Evolutionary conservation across 1,284 basidiomycete genomes (phyloP).

Genomic region (Pulveroboletus sp.): DNA sequence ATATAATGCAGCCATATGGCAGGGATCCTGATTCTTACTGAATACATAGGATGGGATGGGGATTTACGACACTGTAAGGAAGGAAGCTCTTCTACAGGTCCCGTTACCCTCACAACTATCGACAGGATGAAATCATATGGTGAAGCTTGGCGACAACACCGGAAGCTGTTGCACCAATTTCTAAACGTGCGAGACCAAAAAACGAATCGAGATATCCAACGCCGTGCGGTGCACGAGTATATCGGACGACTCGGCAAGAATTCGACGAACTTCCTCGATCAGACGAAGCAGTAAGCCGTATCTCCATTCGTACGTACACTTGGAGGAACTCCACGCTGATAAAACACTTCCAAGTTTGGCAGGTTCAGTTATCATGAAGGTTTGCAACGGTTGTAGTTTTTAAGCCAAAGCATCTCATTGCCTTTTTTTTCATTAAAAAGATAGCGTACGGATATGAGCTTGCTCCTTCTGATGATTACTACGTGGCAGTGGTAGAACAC

Average conservation of each 20-base stretch:
- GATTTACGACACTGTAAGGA: constrained; percentile 1
- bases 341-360: background rate
- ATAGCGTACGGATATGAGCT: constrained; percentile 5
- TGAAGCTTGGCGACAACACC: constrained; percentile 4
- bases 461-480: background rate
- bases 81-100: background rate
- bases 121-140: constrained; percentile 8
- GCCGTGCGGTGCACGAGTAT: background rate
- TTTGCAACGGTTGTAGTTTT: background rate
- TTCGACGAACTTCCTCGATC: background rate
- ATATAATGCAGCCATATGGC: background rate
- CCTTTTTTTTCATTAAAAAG: background rate
- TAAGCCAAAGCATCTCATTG: background rate
- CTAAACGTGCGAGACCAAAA: constrained; percentile 1
- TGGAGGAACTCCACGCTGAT: background rate
- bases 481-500: constrained; percentile 1
- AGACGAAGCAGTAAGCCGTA: constrained; percentile 5
- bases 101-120: background rate
- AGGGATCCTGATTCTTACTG: background rate
- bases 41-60: background rate
- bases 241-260: background rate
- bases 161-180: constrained; percentile 6
- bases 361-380: constrained; percentile 4
- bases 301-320: too few relatives aligned
- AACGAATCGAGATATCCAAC: background rate